phyloP scores from a whole-genome alignment of 495 filamentous ascomycete species.

The Hypoxylon perforatum region DNA sequence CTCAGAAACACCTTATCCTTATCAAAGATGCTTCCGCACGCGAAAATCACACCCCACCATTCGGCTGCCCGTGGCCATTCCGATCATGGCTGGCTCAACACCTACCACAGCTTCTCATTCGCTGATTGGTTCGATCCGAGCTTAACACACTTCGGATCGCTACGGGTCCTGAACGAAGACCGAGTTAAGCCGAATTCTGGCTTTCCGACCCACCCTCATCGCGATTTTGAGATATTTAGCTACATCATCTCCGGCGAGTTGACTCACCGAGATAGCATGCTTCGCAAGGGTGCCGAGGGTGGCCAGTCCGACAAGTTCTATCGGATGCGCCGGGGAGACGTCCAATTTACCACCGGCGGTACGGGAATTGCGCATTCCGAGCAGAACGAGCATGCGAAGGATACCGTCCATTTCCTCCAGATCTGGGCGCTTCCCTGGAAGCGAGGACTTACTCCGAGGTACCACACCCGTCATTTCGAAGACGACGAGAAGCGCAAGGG shows the following conservation, averaged over 20 bases:
- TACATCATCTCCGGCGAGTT: conserved; percentile 84
- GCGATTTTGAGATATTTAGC: conserved; percentile 84
- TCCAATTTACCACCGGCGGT: conserved; percentile 85
- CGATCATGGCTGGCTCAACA: conserved; percentile 86
- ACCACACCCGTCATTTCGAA: conserved; percentile 73
- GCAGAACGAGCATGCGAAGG: conserved; percentile 72
- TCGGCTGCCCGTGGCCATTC: conserved; percentile 74
- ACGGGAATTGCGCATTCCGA: conserved; percentile 82
- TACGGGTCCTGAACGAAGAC: conserved; percentile 87
- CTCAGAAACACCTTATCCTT: conserved; percentile 63
- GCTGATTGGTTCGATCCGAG: conserved; percentile 75
- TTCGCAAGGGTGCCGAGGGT: conserved; percentile 66
- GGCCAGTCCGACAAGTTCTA: conserved; percentile 69
- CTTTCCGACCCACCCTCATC: conserved; percentile 84
- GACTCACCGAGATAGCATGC: conserved; percentile 82
- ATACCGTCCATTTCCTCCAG: conserved; percentile 81
- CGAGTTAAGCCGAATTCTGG: conserved; percentile 73
- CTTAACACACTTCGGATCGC: conserved; percentile 71
- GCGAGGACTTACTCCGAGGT: conserved; percentile 72
- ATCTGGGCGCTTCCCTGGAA: conserved; percentile 83
- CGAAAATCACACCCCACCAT: conserved; percentile 70
- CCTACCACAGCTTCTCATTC: conserved; percentile 85
- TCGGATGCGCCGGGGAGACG: conserved; percentile 78
- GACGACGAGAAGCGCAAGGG: conserved; percentile 74
- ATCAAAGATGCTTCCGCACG: conserved; percentile 68